phyloP scores from a whole-genome alignment of 768 basidiomycete genomes.

The Lentinula detonsa region DNA sequence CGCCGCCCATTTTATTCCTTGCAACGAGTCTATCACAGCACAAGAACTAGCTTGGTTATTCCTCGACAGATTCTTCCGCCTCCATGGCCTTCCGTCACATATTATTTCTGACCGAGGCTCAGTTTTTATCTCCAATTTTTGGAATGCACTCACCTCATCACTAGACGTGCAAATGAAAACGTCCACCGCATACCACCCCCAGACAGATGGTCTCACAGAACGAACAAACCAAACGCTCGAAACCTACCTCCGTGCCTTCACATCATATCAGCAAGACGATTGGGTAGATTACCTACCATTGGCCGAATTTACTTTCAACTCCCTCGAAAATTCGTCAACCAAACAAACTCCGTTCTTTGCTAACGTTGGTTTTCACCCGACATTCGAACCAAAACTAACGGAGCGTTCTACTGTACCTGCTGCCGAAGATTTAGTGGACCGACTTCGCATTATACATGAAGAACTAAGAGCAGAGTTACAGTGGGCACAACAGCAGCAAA shows the following conservation, averaged over 20 bases:
- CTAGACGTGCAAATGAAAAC: slow-evolving; percentile 1
- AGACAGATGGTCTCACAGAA: slow-evolving; percentile 32
- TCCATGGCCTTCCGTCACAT: slow-evolving; percentile 25
- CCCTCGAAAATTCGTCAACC: slow-evolving; percentile 24
- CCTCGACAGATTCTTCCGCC: slow-evolving; percentile 24
- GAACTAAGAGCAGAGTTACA: slow-evolving; percentile 11
- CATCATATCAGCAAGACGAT: slow-evolving; percentile 33
- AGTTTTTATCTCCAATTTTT: slow-evolving; percentile 28
- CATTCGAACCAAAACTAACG: too few relatives aligned
- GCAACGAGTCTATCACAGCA: slow-evolving; percentile 19
- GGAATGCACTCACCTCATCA: slow-evolving; percentile 4
- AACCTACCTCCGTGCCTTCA: slow-evolving; percentile 24
- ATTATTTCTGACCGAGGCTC: slow-evolving; percentile 28
- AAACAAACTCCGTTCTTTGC: slow-evolving; percentile 30
- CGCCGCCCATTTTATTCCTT: slow-evolving; percentile 35
- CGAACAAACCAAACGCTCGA: slow-evolving; percentile 19
- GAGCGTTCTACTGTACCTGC: background rate
- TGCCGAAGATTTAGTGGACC: slow-evolving; percentile 2
- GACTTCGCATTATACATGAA: slow-evolving; percentile 9
- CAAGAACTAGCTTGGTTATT: slow-evolving; percentile 21
- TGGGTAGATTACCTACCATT: slow-evolving; percentile 34
- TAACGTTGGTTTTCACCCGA: slow-evolving; percentile 13
- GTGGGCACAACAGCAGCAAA: too few relatives aligned
- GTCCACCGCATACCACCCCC: slow-evolving; percentile 38
- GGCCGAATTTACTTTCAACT: slow-evolving; percentile 37